phyloP scores from a whole-genome alignment of 1,284 basidiomycete genomes.

The Paramarasmius palmivorus region DNA sequence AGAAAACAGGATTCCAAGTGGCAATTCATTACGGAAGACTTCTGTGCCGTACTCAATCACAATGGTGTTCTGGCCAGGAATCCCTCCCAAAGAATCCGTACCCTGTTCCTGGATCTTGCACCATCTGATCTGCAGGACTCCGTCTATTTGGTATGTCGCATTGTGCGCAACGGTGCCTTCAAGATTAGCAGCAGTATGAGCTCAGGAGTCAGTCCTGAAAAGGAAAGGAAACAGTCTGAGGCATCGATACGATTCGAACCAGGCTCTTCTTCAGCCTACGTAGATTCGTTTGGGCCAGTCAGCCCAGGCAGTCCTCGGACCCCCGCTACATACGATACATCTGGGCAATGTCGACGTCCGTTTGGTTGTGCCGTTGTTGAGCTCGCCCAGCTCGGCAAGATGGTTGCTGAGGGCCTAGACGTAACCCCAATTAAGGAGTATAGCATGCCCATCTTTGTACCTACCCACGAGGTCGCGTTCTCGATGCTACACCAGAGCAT shows the following conservation, averaged over 20 bases:
- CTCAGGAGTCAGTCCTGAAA: constrained; percentile 48
- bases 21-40: constrained; percentile 94
- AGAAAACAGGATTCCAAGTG: constrained; percentile 68
- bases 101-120: constrained; percentile 89
- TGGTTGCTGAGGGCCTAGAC: constrained; percentile 61
- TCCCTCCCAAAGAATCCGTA: constrained; percentile 68
- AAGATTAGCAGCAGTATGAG: constrained; percentile 67
- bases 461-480: constrained; percentile 84
- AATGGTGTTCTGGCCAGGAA: constrained; percentile 85
- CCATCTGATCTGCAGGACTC: constrained; percentile 83
- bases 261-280: constrained; percentile 17
- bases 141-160: constrained; percentile 86
- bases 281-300: constrained; percentile 11
- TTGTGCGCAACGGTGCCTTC: constrained; percentile 86
- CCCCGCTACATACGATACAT: constrained; percentile 26
- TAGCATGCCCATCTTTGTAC: constrained; percentile 88
- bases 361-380: constrained; percentile 95
- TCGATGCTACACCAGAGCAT: constrained; percentile 96
- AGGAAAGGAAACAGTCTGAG: constrained; percentile 54
- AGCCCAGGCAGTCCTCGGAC: constrained; percentile 11
- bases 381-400: constrained; percentile 74
- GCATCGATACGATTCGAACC: constrained; percentile 36
- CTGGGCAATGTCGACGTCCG: constrained; percentile 74
- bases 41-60: constrained; percentile 87
- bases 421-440: constrained; percentile 70